These are phyloP conservation scores for Spinellus fusiger DNA, from an alignment of 192 early-diverging fungal genomes.

Conservation along the genomic window DNA sequence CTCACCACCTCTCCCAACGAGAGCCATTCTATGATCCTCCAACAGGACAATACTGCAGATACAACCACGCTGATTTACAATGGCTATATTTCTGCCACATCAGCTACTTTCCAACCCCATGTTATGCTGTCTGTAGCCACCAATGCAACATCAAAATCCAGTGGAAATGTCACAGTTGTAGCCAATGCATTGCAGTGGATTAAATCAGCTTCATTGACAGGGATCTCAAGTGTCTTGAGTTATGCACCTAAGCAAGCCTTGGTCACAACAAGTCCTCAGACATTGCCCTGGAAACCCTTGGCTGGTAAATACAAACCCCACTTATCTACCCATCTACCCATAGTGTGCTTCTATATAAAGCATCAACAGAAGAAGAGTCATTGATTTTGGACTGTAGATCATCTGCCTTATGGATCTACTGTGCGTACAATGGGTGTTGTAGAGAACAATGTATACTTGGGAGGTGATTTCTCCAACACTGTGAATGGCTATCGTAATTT, in stretches of 20 bases:
- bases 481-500: slow-evolving; percentile 40
- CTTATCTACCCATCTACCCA: too few species aligned
- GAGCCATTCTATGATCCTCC: background rate
- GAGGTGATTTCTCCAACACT: slow-evolving; percentile 48
- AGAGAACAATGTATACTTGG: slow-evolving; percentile 37
- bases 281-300: slow-evolving; percentile 13
- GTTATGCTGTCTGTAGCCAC: slow-evolving; percentile 8
- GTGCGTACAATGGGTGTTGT: slow-evolving; percentile 40
- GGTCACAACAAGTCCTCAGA: background rate
- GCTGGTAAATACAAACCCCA: background rate
- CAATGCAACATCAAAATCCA: slow-evolving; percentile 11
- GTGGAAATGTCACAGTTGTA: slow-evolving; percentile 13
- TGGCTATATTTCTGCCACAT: slow-evolving; percentile 22
- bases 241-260: slow-evolving; percentile 4
- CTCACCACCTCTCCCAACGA: background rate
- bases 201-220: slow-evolving; percentile 4
- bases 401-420: slow-evolving; percentile 29
- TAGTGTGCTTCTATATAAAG: too few species aligned
- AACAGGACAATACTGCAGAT: slow-evolving; percentile 4
- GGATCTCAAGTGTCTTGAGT: slow-evolving; percentile 17
- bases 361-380: too few species aligned
- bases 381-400: slow-evolving; percentile 30
- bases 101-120: slow-evolving; percentile 12
- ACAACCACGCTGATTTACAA: slow-evolving; percentile 7
- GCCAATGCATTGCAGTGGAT: slow-evolving; percentile 24